Percentiles rank a stretch among this genome's conserved stretches.
phyloP scores from a whole-genome alignment of 2,329 filamentous ascomycete species.

The Macrophomina pseudophaseolina region DNA sequence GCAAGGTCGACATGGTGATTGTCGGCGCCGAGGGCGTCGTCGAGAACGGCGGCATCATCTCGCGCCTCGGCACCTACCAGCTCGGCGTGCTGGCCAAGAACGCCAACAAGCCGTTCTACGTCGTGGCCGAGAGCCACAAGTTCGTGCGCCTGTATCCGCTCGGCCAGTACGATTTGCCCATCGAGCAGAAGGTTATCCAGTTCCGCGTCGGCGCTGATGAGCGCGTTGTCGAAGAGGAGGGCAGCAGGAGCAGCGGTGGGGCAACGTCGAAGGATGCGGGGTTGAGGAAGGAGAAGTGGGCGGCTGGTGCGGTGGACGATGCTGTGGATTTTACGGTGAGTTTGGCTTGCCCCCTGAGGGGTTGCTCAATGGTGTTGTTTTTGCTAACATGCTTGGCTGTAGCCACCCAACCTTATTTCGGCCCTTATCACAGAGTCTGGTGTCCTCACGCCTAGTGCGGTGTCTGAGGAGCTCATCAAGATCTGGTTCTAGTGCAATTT shows the following conservation, averaged over 20 bases:
- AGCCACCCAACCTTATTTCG: constrained; percentile 72
- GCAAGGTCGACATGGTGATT: constrained; percentile 71
- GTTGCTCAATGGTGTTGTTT: not conserved
- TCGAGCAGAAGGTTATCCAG: constrained; percentile 77
- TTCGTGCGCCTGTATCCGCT: constrained; percentile 88
- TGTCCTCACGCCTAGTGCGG: constrained; percentile 71
- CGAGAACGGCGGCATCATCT: constrained; percentile 92
- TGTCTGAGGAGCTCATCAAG: constrained; percentile 72
- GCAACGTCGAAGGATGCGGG: constrained; percentile 2
- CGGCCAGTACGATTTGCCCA: constrained; percentile 78
- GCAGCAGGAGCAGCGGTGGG: constrained; percentile 26
- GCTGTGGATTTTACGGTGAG: constrained; percentile 74
- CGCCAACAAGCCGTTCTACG: constrained; percentile 79
- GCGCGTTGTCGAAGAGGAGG: constrained; percentile 20
- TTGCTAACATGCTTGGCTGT: not conserved
- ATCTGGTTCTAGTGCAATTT: constrained; percentile 54
- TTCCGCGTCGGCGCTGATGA: constrained; percentile 64
- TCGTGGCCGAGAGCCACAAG: constrained; percentile 95
- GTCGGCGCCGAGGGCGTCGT: constrained; percentile 82
- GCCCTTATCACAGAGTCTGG: constrained; percentile 79
- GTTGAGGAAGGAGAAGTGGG: constrained; percentile 30
- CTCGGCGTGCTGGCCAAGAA: constrained; percentile 80
- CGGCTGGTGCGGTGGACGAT: constrained; percentile 39
- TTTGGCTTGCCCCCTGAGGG: constrained; percentile 4
- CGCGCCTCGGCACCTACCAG: constrained; percentile 83